Evolutionary conservation across 257 asterid genomes (phyloP).

Genomic region (Nicotiana sylvestris): DNA sequence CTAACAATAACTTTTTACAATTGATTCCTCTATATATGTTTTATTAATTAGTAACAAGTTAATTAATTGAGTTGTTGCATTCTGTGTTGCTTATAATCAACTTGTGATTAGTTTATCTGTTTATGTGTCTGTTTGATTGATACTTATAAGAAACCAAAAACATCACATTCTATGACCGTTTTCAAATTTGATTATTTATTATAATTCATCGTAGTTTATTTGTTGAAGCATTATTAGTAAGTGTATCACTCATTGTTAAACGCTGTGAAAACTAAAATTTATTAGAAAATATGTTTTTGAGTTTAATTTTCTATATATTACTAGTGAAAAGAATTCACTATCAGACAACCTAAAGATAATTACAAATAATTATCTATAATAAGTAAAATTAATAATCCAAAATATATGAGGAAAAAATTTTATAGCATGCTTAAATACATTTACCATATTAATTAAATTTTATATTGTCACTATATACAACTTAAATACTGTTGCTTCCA

Average conservation of each 20-base stretch:
- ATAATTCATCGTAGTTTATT: neutral
- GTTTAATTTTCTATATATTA: neutral
- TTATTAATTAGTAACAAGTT: slow-evolving; percentile 7
- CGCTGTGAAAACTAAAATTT: neutral
- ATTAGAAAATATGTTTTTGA: neutral
- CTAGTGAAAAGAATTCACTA: neutral
- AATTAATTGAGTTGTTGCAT: slow-evolving; percentile 1
- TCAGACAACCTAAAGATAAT: neutral
- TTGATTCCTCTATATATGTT: slow-evolving; percentile 8
- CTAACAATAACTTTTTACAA: neutral
- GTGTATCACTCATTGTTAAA: neutral
- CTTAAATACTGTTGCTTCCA: neutral
- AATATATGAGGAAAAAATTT: neutral
- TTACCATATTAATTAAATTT: too few relatives aligned
- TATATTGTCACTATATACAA: neutral
- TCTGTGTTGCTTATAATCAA: neutral
- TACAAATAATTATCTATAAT: neutral
- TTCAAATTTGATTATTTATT: neutral
- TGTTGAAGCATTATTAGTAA: neutral
- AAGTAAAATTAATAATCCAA: neutral
- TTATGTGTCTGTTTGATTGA: neutral
- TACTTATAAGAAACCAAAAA: neutral
- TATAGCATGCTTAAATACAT: neutral
- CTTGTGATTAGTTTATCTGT: neutral
- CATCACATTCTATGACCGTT: neutral